phyloP scores from a whole-genome alignment of 108 stramenopile species.

The Asterionellopsis glacialis region DNA sequence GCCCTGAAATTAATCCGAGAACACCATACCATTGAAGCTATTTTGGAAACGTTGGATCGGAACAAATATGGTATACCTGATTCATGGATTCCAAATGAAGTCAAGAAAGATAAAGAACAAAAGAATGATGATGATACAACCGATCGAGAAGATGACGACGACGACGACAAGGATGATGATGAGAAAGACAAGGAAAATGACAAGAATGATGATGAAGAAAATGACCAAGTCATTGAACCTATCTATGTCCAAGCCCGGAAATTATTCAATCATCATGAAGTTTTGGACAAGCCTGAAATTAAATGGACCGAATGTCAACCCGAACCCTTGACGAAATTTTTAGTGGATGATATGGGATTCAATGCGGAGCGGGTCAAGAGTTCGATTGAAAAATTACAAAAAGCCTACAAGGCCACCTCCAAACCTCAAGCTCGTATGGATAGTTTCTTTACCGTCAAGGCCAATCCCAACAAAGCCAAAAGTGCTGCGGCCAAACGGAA shows the following conservation, averaged over 20 bases:
- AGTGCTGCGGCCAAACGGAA: constrained; percentile 45
- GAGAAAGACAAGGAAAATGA: constrained; percentile 28
- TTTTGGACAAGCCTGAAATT: constrained; percentile 48
- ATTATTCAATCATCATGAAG: constrained; percentile 88
- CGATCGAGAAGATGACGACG: constrained; percentile 25
- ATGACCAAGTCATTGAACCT: constrained; percentile 29
- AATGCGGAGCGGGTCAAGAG: constrained; percentile 86
- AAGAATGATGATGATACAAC: constrained; percentile 1
- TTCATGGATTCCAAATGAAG: constrained; percentile 65
- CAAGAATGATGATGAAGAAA: constrained; percentile 31
- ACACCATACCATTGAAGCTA: constrained; percentile 82
- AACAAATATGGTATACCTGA: constrained; percentile 83
- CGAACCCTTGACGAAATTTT: constrained; percentile 70
- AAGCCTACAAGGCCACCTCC: constrained; percentile 63
- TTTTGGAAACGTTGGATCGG: constrained; percentile 68
- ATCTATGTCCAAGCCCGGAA: constrained; percentile 74
- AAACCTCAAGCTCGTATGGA: constrained; percentile 92
- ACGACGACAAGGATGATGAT: constrained; percentile 29
- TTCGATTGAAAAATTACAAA: constrained; percentile 85
- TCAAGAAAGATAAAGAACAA: constrained; percentile 30
- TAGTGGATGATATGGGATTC: constrained; percentile 92
- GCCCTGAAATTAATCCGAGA: constrained; percentile 90
- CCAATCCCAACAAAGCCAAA: constrained; percentile 36
- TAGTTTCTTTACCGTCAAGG: constrained; percentile 77
- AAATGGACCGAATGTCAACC: constrained; percentile 82